Base-by-base conservation (phyloP, 169 alveolate species). In the Perkinsus marinus region DNA sequence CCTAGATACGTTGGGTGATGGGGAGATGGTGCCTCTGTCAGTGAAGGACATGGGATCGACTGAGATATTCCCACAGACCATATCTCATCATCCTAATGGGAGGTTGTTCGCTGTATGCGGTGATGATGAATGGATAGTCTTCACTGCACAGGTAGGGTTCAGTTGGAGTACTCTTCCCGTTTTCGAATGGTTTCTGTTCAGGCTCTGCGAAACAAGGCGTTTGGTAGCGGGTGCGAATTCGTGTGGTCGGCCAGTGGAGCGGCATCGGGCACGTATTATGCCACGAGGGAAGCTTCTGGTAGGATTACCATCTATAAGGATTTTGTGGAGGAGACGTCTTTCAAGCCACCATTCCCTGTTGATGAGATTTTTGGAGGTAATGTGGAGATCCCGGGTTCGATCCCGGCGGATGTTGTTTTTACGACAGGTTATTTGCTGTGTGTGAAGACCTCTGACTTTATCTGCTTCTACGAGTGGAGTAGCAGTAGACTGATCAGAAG, bases 31-130 rank as follows among this genome's bases (percentile, higher is more conserved):
- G 6, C 93, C 93, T 19, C 90, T 95, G 91, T 89, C 96, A 79
- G 91, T 93, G 89, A 96, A 96, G 94, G 98, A 97, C 91, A 92
- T 97, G 69, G 99, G 99, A 7, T 95, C 97, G 38, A 96, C 98
- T 39, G 96, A 93, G 91, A 89, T 93, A 38, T 93, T 93, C 79
- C 94, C 94, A 17, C 94, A 93, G 90, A 68, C 68, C 91, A 47
- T 95, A 22, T 96, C 98, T 36, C 98, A 97, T 93, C 98, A 98
- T 93, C 99, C 99, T 0, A 98, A 97, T 94, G 99, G 99, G 30
- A 97, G 99, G 89, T 96, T 97, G 93, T 95, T 98, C 90, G 98
- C 99, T 3, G 97, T 99, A 22, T 97, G 97, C 94, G 99, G 99
- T 36, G 99, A 99, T 92, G 98, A 98, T n/a, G 99, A 98, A 92